phyloP scores from a whole-genome alignment of 2,329 filamentous ascomycete genomes.

The Stenocarpella maydis region DNA sequence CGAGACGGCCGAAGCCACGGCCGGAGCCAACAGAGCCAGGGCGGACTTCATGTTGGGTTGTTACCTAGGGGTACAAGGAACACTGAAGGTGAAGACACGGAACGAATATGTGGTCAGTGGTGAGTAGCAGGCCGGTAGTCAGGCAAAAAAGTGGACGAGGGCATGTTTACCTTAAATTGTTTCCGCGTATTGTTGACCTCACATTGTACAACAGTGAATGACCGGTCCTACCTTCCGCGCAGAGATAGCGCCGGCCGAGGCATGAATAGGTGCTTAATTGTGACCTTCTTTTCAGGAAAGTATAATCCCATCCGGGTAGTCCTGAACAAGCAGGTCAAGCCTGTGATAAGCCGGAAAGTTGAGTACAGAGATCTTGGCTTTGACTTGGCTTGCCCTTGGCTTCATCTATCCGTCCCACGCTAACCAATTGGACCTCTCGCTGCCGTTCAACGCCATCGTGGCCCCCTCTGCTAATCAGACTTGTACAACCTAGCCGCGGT shows the following conservation, averaged over 20 bases:
- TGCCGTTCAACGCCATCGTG: neutral
- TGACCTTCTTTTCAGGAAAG: slow-evolving; percentile 12
- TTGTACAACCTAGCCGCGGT: neutral
- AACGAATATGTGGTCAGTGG: slow-evolving; percentile 10
- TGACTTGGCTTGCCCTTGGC: slow-evolving; percentile 25
- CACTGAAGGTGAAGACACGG: neutral
- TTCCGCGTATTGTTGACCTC: neutral
- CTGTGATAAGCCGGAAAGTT: slow-evolving; percentile 15
- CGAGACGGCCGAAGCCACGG: slow-evolving; percentile 19
- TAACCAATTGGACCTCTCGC: neutral
- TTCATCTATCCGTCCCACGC: slow-evolving; percentile 3
- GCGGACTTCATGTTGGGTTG: slow-evolving; percentile 9
- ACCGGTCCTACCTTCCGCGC: slow-evolving; percentile 7
- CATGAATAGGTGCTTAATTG: neutral
- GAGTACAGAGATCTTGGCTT: slow-evolving; percentile 21
- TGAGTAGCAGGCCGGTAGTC: neutral
- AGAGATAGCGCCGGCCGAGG: slow-evolving; percentile 14
- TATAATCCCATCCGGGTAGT: neutral
- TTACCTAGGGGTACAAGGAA: slow-evolving; percentile 3
- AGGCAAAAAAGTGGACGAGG: neutral
- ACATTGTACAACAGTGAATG: neutral
- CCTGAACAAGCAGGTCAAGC: slow-evolving; percentile 25
- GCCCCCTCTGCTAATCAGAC: slow-evolving; percentile 18
- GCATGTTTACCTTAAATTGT: slow-evolving; percentile 18
- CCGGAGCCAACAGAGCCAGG: slow-evolving; percentile 11